These are phyloP conservation scores for Sarcodon aspratus DNA, from an alignment of 768 basidiomycete genomes.

Conservation along the genomic window DNA sequence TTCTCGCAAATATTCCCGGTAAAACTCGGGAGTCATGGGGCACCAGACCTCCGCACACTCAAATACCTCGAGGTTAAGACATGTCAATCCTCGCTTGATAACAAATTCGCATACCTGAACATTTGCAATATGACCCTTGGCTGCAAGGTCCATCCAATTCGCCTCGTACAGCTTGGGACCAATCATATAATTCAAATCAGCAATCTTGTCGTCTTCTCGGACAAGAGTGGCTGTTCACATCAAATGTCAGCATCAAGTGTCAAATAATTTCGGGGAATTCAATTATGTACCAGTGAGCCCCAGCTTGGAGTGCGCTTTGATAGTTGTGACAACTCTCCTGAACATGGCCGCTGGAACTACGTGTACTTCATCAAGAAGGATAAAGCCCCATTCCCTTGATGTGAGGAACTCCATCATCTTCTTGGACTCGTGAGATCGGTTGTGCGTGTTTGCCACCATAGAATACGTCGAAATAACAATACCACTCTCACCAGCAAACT, in stretches of 20 bases:
- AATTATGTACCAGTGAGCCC: conserved; percentile 74
- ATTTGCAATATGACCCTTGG: conserved; percentile 98
- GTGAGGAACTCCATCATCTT: conserved; percentile 99
- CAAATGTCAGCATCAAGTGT: not conserved
- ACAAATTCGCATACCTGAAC: conserved; percentile 65
- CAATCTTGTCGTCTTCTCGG: conserved; percentile 98
- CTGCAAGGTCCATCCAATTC: conserved; percentile 99
- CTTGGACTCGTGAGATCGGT: conserved; percentile 97
- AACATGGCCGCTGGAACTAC: conserved; percentile 99
- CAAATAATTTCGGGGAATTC: not conserved
- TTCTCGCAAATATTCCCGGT: conserved; percentile 91
- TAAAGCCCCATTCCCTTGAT: conserved; percentile 98
- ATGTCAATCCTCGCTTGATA: not conserved
- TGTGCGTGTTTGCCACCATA: conserved; percentile 98
- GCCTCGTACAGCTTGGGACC: conserved; percentile 99
- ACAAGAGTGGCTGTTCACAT: conserved; percentile 79
- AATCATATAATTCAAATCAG: conserved; percentile 98
- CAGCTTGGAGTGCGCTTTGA: conserved; percentile 98
- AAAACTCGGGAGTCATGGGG: conserved; percentile 99
- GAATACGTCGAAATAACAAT: conserved; percentile 99
- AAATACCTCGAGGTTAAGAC: conserved; percentile 3
- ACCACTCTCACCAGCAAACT: conserved; percentile 96
- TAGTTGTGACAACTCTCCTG: conserved; percentile 91
- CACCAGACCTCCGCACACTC: conserved; percentile 99
- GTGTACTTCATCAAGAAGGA: conserved; percentile 95